phyloP scores from a whole-genome alignment of 139 green algal species.

The Zygnema circumcarinatum region DNA sequence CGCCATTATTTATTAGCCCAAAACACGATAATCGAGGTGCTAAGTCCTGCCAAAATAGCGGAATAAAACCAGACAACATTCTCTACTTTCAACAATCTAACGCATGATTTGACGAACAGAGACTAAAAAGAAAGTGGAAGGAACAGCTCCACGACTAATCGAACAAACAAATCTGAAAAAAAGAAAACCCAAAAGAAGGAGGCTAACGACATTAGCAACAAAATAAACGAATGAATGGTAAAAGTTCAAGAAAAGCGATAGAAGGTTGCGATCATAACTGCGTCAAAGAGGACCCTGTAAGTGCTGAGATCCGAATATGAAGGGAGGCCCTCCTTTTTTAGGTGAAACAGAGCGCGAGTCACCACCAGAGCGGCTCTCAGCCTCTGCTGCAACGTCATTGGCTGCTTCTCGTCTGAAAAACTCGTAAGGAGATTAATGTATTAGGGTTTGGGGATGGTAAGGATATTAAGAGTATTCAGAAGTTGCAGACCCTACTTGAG shows the following conservation, averaged over 20 bases:
- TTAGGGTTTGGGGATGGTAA: too few relatives aligned
- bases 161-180: neutral
- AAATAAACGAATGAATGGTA: too few relatives aligned
- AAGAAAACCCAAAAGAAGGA: neutral
- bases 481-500: too few relatives aligned
- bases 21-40: neutral
- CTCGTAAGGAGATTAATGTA: too few relatives aligned
- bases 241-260: conserved; percentile 4
- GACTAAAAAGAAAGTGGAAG: neutral
- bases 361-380: neutral
- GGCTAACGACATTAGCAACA: neutral
- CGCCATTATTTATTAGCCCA: too few relatives aligned
- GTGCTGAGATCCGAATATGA: neutral
- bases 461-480: too few relatives aligned
- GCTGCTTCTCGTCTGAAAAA: conserved; percentile 27
- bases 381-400: neutral
- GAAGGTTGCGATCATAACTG: neutral
- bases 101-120: neutral
- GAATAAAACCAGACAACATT: too few relatives aligned
- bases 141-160: too few relatives aligned
- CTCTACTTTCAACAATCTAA: too few relatives aligned
- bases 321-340: neutral
- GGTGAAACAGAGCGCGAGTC: neutral
- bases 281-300: conserved; percentile 31
- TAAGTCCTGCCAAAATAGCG: neutral